Evolutionary conservation across 2,329 filamentous ascomycete genomes (phyloP).

Genomic region (Calonectria hawksworthii): DNA sequence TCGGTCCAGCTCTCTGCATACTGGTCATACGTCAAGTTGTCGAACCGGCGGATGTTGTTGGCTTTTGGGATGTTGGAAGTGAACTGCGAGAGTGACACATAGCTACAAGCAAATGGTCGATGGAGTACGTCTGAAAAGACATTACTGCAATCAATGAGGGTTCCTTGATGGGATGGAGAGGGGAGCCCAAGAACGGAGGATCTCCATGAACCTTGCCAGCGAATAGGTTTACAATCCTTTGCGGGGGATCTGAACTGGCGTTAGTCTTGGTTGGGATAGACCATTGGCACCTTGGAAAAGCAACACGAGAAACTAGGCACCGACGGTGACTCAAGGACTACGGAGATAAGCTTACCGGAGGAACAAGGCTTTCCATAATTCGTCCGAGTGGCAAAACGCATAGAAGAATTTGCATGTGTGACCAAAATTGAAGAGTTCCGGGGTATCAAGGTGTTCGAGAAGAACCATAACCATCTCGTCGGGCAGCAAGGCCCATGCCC

Average conservation of each 20-base stretch:
- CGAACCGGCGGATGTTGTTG: slow-evolving; percentile 81
- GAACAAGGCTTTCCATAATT: slow-evolving; percentile 90
- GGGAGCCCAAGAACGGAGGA: slow-evolving; percentile 77
- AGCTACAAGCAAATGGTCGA: slow-evolving; percentile 89
- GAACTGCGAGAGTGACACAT: slow-evolving; percentile 78
- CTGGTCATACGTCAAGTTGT: slow-evolving; percentile 77
- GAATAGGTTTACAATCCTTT: slow-evolving; percentile 49
- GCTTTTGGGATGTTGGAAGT: slow-evolving; percentile 76
- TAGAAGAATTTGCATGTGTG: slow-evolving; percentile 88
- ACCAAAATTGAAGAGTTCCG: slow-evolving; percentile 75
- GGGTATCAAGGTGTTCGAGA: slow-evolving; percentile 80
- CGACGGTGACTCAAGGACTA: slow-evolving; percentile 17
- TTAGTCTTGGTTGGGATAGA: slow-evolving; percentile 29
- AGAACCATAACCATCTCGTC: slow-evolving; percentile 85
- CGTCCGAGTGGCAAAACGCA: slow-evolving; percentile 86
- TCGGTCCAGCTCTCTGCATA: slow-evolving; percentile 84
- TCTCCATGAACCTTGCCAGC: slow-evolving; percentile 89
- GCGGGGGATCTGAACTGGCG: slow-evolving; percentile 42
- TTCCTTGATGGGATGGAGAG: slow-evolving; percentile 58
- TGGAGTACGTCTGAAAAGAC: slow-evolving; percentile 94
- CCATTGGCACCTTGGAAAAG: slow-evolving; percentile 25
- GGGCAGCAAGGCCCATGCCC: slow-evolving; percentile 76
- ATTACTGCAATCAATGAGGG: slow-evolving; percentile 77
- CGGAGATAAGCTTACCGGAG: slow-evolving; percentile 76
- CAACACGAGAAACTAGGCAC: slow-evolving; percentile 17